Conservation (phyloP, 495 filamentous ascomycete genomes). For the Penicilliopsis zonata region DNA sequence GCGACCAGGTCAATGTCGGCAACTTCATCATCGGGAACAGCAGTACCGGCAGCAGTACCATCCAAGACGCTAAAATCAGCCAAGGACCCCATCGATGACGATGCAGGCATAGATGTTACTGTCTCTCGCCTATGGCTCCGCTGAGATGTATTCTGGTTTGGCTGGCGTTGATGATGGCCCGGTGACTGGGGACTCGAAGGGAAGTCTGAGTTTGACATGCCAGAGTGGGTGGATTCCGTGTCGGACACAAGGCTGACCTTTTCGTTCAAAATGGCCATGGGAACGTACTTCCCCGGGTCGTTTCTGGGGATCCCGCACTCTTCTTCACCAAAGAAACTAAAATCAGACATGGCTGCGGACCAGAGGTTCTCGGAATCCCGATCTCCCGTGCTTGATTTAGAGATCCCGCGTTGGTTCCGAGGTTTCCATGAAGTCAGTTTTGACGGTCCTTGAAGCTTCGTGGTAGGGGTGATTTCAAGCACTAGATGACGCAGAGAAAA, state of each 20-base stretch:
- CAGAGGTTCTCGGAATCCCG: conserved; percentile 48
- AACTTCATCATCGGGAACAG: conserved; percentile 1
- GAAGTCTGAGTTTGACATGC: conserved; percentile 3
- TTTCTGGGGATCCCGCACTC: conserved; percentile 42
- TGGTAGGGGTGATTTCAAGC: conserved; percentile 40
- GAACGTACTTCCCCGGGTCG: conserved; percentile 29
- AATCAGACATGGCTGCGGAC: conserved; percentile 47
- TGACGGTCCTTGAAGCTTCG: conserved; percentile 4
- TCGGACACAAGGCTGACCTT: conserved; percentile 28
- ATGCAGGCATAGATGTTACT: background rate
- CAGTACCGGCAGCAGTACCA: background rate
- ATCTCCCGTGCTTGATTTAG: conserved; percentile 48
- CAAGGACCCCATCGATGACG: background rate
- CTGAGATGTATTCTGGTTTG: background rate
- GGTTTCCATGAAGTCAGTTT: conserved; percentile 26
- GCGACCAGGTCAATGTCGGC: conserved; percentile 33
- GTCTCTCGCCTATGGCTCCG: background rate
- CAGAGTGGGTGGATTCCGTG: conserved; percentile 12
- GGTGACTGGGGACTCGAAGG: background rate
- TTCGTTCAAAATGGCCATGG: conserved; percentile 31
- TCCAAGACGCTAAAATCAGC: too few relatives aligned
- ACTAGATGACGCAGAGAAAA: conserved; percentile 45
- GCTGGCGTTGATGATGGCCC: background rate
- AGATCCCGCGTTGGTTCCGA: conserved; percentile 21
- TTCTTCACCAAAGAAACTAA: conserved; percentile 53